Evolutionary conservation across 2,329 filamentous ascomycete species (phyloP), one percentile per base, ranked within the genome.

Genomic region (Fusarium sp.): DNA sequence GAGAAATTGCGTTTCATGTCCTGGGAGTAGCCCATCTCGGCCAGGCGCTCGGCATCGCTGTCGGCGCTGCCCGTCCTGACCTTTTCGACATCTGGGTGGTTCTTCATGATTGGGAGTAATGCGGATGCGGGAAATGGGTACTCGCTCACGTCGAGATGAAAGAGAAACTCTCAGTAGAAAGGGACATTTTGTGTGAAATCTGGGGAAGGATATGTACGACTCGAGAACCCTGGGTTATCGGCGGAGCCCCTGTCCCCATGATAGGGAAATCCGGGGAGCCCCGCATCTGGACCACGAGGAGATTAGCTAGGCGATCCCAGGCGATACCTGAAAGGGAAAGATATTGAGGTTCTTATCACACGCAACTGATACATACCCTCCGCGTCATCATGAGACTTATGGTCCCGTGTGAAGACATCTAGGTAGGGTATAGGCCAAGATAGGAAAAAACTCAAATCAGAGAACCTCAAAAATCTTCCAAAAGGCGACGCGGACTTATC

Each of bases 1-100:
- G 77, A 81, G 58, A 82, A 83, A 66, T 82, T 81, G 27, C 59
- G 59, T 16, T 50, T 61, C 59, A 61, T 56, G 51, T 61, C 50
- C 59, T 62, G 40, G 38, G 31, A 27, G 23, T 58, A 58, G 40
- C 55, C 55, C 55, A 58, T 58, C 55, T 58, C 55, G 16, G 55
- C 55, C 40, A 58, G 55, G n/a, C 55, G 55, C 36, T 49, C 55
- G n/a, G 40, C 55, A 16, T 58, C 55, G 40, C 34, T 33, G 16
- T 58, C 55, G 16, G 40, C 29, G 27, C 23, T 42, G 27, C n/a
- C 16, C 1, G 38, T 33, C 36, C 33, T 20, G 16, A 42, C 53
- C 53, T 56, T 56, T 40, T 42, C 53, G 13, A 4, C 16, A 18
- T 56, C 53, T 23, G 18, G n/a, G 36, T 40, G 31, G 14, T 8